These are phyloP conservation scores for Penicillium paneum DNA, from an alignment of 2,329 filamentous ascomycete species.

Conservation along the genomic window DNA sequence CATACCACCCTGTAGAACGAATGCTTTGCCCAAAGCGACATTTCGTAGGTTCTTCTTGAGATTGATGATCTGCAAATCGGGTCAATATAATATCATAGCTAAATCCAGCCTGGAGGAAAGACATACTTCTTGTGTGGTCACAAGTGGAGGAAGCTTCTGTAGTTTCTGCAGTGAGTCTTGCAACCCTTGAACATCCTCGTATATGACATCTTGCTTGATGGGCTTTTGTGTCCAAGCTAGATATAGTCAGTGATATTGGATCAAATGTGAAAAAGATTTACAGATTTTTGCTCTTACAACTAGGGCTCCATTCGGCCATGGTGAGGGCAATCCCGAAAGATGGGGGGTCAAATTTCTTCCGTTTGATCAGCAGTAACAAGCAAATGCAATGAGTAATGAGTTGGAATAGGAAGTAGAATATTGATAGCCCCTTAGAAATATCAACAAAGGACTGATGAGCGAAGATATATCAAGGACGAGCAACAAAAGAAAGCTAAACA, in stretches of 20 bases:
- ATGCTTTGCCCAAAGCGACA: slow-evolving; percentile 85
- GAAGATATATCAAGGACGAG: background rate
- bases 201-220: slow-evolving; percentile 47
- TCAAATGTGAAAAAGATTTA: background rate
- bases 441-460: background rate
- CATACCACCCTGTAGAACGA: slow-evolving; percentile 83
- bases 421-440: background rate
- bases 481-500: slow-evolving; percentile 2
- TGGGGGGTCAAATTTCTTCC: background rate
- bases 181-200: slow-evolving; percentile 43
- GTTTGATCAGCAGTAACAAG: background rate
- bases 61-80: slow-evolving; percentile 59
- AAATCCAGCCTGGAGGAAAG: background rate
- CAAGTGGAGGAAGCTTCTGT: slow-evolving; percentile 46
- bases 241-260: background rate
- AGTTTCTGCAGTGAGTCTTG: slow-evolving; percentile 42
- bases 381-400: background rate
- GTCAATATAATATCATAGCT: slow-evolving; percentile 10
- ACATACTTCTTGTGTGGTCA: slow-evolving; percentile 45
- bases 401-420: background rate
- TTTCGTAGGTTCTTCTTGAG: slow-evolving; percentile 76
- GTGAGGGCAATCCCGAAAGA: background rate
- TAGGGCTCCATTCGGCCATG: slow-evolving; percentile 33
- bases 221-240: slow-evolving; percentile 45
- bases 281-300: slow-evolving; percentile 20